A percentile compares a stretch with the other conserved stretches of the same genome.
phyloP scores from a whole-genome alignment of 768 basidiomycete species.

The Leccinum disarticulatum region DNA sequence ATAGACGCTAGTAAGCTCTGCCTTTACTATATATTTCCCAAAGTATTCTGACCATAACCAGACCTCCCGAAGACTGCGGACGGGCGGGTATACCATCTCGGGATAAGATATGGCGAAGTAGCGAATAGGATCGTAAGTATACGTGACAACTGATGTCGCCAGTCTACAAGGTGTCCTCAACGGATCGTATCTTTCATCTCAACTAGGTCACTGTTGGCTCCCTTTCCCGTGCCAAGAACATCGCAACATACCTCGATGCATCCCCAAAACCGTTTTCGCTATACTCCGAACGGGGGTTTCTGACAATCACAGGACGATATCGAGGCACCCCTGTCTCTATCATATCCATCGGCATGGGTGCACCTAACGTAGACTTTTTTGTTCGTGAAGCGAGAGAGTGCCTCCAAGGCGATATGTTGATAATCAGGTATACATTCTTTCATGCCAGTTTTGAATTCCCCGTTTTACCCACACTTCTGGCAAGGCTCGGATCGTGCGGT shows the following conservation, averaged over 20 bases:
- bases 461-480: constrained; percentile 2
- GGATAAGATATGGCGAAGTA: constrained; percentile 71
- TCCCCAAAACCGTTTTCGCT: constrained; percentile 58
- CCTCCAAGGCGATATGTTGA: constrained; percentile 57
- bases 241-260: constrained; percentile 64
- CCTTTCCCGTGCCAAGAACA: constrained; percentile 59
- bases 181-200: constrained; percentile 5
- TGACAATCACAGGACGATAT: constrained; percentile 69
- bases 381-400: constrained; percentile 79
- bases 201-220: constrained; percentile 72
- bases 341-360: constrained; percentile 82
- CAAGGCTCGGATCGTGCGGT: constrained; percentile 81
- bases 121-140: constrained; percentile 71
- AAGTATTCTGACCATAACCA: constrained; percentile 25
- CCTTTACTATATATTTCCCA: neutral
- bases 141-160: neutral
- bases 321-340: constrained; percentile 64
- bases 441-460: neutral
- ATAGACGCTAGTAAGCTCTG: constrained; percentile 63
- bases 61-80: constrained; percentile 78
- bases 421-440: constrained; percentile 41
- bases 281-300: constrained; percentile 72
- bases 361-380: constrained; percentile 83
- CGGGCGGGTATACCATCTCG: constrained; percentile 77
- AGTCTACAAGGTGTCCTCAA: neutral